Conservation (phyloP, 768 basidiomycete genomes). For the Lactifluus pinguis region DNA sequence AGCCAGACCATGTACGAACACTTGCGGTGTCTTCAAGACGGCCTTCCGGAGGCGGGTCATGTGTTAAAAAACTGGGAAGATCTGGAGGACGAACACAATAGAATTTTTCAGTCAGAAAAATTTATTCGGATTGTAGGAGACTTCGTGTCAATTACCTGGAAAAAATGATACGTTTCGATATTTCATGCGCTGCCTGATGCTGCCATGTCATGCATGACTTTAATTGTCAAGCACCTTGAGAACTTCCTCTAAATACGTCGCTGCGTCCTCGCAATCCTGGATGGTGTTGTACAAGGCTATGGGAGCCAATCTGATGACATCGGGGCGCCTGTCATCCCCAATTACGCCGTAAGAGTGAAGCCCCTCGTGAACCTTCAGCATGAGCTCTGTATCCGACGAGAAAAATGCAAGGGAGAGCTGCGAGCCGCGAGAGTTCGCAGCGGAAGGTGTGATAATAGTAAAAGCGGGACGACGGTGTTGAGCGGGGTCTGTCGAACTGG, state of each 20-base stretch:
- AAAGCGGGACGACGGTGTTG: conserved; percentile 38
- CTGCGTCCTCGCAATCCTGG: conserved; percentile 67
- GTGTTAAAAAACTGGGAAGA: conserved; percentile 30
- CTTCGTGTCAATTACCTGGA: conserved; percentile 18
- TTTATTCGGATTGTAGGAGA: conserved; percentile 40
- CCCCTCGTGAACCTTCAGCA: conserved; percentile 58
- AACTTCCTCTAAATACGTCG: conserved; percentile 51
- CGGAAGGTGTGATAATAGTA: conserved; percentile 85
- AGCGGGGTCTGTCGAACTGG: conserved; percentile 12
- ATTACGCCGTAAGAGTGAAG: conserved; percentile 68
- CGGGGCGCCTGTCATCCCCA: conserved; percentile 86
- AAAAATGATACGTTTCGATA: neutral
- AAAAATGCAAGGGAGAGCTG: conserved; percentile 84
- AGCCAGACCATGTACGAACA: conserved; percentile 49
- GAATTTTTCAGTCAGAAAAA: conserved; percentile 34
- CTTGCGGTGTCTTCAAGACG: conserved; percentile 34
- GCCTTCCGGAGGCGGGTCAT: conserved; percentile 20
- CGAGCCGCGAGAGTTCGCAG: conserved; percentile 62
- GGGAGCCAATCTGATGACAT: conserved; percentile 86
- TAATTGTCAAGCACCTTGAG: conserved; percentile 29
- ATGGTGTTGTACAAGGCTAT: conserved; percentile 80
- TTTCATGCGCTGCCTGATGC: neutral
- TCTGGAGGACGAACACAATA: conserved; percentile 46
- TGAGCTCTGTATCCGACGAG: conserved; percentile 47
- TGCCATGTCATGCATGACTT: neutral